These are phyloP conservation scores for Malus sieversii DNA, from an alignment of 306 rosid species.

Conservation along the genomic window DNA sequence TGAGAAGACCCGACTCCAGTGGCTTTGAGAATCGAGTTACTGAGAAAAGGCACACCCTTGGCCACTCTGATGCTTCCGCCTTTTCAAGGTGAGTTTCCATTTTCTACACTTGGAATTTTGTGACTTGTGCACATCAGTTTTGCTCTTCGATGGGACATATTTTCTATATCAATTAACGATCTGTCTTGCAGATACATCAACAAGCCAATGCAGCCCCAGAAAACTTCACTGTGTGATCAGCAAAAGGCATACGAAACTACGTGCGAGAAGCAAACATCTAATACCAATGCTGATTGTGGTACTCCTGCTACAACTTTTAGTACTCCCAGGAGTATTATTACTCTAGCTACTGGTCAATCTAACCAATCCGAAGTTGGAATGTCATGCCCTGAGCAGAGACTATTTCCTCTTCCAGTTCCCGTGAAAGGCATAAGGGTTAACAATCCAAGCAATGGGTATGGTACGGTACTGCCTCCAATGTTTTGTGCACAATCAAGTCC, in stretches of 20 bases:
- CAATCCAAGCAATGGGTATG: conserved; percentile 33
- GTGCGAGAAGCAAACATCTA: conserved; percentile 32
- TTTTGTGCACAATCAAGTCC: conserved; percentile 48
- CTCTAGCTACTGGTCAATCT: conserved; percentile 51
- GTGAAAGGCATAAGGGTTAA: conserved; percentile 56
- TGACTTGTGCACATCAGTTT: neutral
- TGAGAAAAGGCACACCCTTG: conserved; percentile 55
- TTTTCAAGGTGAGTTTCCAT: conserved; percentile 55
- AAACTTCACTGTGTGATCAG: conserved; percentile 27
- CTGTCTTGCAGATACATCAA: conserved; percentile 59
- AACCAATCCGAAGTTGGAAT: conserved; percentile 53
- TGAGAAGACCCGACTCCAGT: conserved; percentile 55
- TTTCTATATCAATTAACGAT: conserved; percentile 16
- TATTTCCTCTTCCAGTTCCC: conserved; percentile 50
- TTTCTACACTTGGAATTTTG: neutral
- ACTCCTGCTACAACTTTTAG: conserved; percentile 33
- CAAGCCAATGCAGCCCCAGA: conserved; percentile 45
- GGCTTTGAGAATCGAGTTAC: conserved; percentile 40
- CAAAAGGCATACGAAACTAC: conserved; percentile 41
- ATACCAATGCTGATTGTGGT: conserved; percentile 23
- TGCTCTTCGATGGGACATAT: neutral
- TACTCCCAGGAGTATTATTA: conserved; percentile 31
- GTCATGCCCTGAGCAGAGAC: conserved; percentile 37
- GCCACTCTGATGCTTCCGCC: conserved; percentile 78
- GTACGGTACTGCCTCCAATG: conserved; percentile 48